Conservation (phyloP, 768 basidiomycete species). For the Pleurotus djamor region DNA sequence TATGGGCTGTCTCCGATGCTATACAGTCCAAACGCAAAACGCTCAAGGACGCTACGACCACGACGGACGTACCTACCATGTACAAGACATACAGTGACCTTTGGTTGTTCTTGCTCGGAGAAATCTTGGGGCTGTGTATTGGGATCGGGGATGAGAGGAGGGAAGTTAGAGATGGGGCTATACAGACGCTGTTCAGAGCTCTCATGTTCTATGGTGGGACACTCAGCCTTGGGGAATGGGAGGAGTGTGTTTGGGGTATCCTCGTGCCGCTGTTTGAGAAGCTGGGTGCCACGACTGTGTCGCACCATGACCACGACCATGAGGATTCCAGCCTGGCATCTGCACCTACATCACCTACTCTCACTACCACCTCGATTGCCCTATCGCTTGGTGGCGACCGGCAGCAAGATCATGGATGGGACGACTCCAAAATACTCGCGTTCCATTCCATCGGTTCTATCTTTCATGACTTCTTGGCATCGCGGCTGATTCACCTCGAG, state of each 20-base stretch:
- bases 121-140: slow-evolving; percentile 79
- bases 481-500: slow-evolving; percentile 70
- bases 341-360: slow-evolving; percentile 7
- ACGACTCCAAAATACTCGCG: slow-evolving; percentile 86
- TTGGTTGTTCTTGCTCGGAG: slow-evolving; percentile 92
- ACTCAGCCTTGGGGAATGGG: slow-evolving; percentile 82
- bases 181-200: slow-evolving; percentile 92
- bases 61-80: slow-evolving; percentile 18
- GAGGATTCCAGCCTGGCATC: background rate
- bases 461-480: slow-evolving; percentile 74
- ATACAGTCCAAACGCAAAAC: slow-evolving; percentile 80
- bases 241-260: slow-evolving; percentile 88
- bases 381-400: background rate
- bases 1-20: slow-evolving; percentile 97
- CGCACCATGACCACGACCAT: background rate
- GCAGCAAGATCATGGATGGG: slow-evolving; percentile 55
- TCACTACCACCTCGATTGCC: slow-evolving; percentile 11
- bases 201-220: slow-evolving; percentile 92
- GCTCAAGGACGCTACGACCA: slow-evolving; percentile 47
- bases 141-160: slow-evolving; percentile 56
- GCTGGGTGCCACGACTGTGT: slow-evolving; percentile 28
- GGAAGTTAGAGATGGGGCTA: slow-evolving; percentile 91
- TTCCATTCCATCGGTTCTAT: slow-evolving; percentile 83
- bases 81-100: slow-evolving; percentile 52
- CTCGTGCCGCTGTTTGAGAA: slow-evolving; percentile 84